Evolutionary conservation across 805 yeast genomes (phyloP).

Genomic region (Phaffomyces thermotolerans): DNA sequence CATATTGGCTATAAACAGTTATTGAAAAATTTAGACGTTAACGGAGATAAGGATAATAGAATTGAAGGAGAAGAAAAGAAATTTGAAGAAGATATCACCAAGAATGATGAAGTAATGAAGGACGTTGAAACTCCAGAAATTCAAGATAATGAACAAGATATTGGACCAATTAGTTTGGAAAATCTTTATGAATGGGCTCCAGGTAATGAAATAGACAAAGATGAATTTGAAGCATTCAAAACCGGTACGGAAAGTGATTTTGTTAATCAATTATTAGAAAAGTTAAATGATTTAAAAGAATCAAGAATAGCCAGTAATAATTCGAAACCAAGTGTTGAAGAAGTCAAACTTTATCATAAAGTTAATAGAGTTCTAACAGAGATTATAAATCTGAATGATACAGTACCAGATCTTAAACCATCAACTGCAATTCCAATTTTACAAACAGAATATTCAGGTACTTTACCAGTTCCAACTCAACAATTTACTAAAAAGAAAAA

Average conservation of each 20-base stretch:
- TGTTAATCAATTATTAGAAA: slow-evolving; percentile 38
- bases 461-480: slow-evolving; percentile 57
- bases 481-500: slow-evolving; percentile 13
- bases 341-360: slow-evolving; percentile 35
- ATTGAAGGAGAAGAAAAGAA: slow-evolving; percentile 4
- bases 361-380: slow-evolving; percentile 40
- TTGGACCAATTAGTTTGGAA: slow-evolving; percentile 26
- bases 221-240: slow-evolving; percentile 42
- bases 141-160: slow-evolving; percentile 4
- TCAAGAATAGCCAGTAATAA: slow-evolving; percentile 30
- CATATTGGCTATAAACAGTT: slow-evolving; percentile 42
- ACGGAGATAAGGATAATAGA: not conserved
- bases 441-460: slow-evolving; percentile 68
- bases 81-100: slow-evolving; percentile 8
- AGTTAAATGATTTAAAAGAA: slow-evolving; percentile 45
- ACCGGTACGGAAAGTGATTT: slow-evolving; percentile 35
- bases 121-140: slow-evolving; percentile 2
- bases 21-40: slow-evolving; percentile 6
- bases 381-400: slow-evolving; percentile 32
- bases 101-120: not conserved
- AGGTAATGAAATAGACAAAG: slow-evolving; percentile 39
- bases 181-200: slow-evolving; percentile 46
- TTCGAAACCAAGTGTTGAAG: slow-evolving; percentile 35
- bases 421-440: slow-evolving; percentile 54
- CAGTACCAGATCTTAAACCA: slow-evolving; percentile 25